Percentiles rank a stretch among this genome's conserved stretches.
Evolutionary conservation across 306 rosid species (phyloP).

Genomic region (Dalbergia cochinchinensis): DNA sequence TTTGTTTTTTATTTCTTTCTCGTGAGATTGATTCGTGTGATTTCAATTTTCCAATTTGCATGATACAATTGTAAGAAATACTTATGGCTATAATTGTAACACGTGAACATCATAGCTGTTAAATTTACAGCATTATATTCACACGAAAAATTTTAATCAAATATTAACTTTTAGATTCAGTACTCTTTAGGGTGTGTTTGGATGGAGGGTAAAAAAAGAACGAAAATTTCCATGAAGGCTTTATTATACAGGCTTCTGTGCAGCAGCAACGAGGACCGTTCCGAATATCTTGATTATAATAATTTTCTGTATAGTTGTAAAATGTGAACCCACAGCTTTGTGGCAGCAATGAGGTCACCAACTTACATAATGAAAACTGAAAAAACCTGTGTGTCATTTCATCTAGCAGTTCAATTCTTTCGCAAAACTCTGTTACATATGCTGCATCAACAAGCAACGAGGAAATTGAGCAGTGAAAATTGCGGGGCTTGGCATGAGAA

Average conservation of each 20-base stretch:
- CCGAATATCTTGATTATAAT: background rate
- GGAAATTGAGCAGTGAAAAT: slow-evolving; percentile 24
- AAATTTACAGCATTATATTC: too few species aligned
- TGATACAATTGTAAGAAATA: too few species aligned
- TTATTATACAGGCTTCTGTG: background rate
- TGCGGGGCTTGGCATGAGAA: slow-evolving; percentile 38
- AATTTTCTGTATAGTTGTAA: background rate
- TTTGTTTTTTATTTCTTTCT: too few species aligned
- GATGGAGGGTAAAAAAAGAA: too few species aligned
- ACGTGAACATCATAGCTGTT: too few species aligned
- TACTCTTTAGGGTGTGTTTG: background rate
- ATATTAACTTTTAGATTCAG: background rate
- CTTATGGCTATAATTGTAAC: too few species aligned
- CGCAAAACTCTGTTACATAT: slow-evolving; percentile 41
- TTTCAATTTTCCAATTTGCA: too few species aligned
- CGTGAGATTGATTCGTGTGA: too few species aligned
- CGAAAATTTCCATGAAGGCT: background rate
- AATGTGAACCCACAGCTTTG: background rate
- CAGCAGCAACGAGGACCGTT: background rate
- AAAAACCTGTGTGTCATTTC: background rate
- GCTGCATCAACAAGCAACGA: slow-evolving; percentile 32
- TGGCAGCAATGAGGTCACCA: background rate
- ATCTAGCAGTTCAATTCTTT: slow-evolving; percentile 29
- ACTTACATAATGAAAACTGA: slow-evolving; percentile 12
- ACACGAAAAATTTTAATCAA: too few species aligned